A percentile compares a stretch with the other conserved stretches of the same genome.
phyloP scores from a whole-genome alignment of 305 asterid species.

The Fraxinus ornus region DNA sequence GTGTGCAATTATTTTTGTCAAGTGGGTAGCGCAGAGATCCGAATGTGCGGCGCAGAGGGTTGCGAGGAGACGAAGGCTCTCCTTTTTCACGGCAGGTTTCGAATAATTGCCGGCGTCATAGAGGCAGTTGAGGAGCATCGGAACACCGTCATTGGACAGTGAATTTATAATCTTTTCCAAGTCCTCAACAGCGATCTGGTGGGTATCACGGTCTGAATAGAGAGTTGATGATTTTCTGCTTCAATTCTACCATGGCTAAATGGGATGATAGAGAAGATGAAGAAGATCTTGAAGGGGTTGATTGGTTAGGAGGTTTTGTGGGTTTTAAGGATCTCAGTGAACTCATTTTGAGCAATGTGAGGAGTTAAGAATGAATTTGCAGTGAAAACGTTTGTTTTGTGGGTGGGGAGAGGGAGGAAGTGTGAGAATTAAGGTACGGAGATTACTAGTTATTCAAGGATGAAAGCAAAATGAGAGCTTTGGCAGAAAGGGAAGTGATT shows the following conservation, averaged over 20 bases:
- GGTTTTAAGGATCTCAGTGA: constrained; percentile 36
- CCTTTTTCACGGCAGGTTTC: constrained; percentile 85
- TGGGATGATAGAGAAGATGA: constrained; percentile 73
- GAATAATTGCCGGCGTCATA: constrained; percentile 85
- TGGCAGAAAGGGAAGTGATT: constrained; percentile 31
- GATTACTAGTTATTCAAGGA: constrained; percentile 11
- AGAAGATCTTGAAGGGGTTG: constrained; percentile 31
- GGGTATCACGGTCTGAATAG: constrained; percentile 95
- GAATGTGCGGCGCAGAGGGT: constrained; percentile 60
- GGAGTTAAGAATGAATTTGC: constrained; percentile 9
- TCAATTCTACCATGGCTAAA: constrained; percentile 90
- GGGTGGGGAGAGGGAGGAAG: not conserved
- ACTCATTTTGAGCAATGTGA: constrained; percentile 38
- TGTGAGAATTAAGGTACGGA: constrained; percentile 16
- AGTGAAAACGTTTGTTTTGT: not conserved
- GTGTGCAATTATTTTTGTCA: constrained; percentile 76
- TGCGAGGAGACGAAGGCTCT: constrained; percentile 71
- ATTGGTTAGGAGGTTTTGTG: constrained; percentile 18
- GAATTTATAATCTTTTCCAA: constrained; percentile 74
- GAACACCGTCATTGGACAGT: constrained; percentile 76
- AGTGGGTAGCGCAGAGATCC: constrained; percentile 74
- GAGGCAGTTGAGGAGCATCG: constrained; percentile 88
- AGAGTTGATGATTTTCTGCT: constrained; percentile 83
- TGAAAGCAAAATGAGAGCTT: constrained; percentile 38
- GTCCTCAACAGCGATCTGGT: constrained; percentile 97